Evolutionary conservation across 2,329 filamentous ascomycete species (phyloP).

Genomic region (Diaporthe citri): DNA sequence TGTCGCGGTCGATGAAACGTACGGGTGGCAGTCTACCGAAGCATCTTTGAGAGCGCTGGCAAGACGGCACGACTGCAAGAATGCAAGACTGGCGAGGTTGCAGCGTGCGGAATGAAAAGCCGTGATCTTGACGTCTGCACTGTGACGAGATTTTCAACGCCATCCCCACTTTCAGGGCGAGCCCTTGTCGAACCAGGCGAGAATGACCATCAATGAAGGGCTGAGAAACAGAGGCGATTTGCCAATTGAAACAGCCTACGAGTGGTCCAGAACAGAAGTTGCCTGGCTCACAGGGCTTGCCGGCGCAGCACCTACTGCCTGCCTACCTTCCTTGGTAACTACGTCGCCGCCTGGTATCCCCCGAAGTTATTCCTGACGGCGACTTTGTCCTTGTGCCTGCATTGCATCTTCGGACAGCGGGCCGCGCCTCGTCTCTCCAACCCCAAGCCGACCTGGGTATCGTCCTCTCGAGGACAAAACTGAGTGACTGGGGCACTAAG

Average conservation of each 20-base stretch:
- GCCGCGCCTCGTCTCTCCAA: slow-evolving; percentile 20
- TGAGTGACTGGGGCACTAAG: not conserved
- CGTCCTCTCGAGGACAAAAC: not conserved
- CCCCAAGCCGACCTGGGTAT: slow-evolving; percentile 2
- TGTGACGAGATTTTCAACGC: slow-evolving; percentile 33
- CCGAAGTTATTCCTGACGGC: slow-evolving; percentile 5
- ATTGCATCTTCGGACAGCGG: slow-evolving; percentile 26
- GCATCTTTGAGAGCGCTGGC: not conserved
- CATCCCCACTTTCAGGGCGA: slow-evolving; percentile 31
- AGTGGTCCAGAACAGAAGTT: slow-evolving; percentile 29
- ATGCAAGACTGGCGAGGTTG: not conserved
- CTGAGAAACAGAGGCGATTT: slow-evolving; percentile 18
- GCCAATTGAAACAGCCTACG: slow-evolving; percentile 22
- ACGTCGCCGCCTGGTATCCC: not conserved
- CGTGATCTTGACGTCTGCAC: slow-evolving; percentile 19
- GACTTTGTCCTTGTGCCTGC: slow-evolving; percentile 17
- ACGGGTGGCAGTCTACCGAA: not conserved
- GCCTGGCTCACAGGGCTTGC: slow-evolving; percentile 20
- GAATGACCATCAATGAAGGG: slow-evolving; percentile 31
- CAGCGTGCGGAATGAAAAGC: not conserved
- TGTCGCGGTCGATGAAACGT: not conserved
- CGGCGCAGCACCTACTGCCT: not conserved
- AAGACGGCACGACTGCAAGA: not conserved
- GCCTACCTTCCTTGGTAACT: not conserved
- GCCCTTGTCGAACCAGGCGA: slow-evolving; percentile 9